These are phyloP conservation scores for Penicillium desertorum DNA, from an alignment of 495 filamentous ascomycete species.

Conservation along the genomic window DNA sequence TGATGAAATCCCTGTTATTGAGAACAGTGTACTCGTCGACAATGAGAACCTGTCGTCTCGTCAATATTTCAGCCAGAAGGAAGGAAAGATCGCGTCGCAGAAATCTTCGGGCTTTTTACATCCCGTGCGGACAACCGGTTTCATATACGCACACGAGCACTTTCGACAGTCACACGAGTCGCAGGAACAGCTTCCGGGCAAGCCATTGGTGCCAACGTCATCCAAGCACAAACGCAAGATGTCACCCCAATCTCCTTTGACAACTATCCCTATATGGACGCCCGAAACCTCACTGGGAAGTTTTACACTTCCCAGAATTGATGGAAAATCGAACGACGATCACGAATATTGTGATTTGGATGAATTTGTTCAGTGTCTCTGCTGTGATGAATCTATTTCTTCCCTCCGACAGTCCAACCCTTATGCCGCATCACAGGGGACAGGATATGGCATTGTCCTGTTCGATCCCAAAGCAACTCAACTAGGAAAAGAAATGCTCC, in stretches of 20 bases:
- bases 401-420: slow-evolving; percentile 28
- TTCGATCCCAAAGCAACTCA: slow-evolving; percentile 16
- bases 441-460: slow-evolving; percentile 26
- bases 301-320: neutral
- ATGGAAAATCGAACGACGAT: neutral
- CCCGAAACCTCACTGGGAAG: slow-evolving; percentile 13
- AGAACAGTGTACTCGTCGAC: slow-evolving; percentile 20
- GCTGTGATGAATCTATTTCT: slow-evolving; percentile 5
- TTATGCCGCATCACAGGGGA: slow-evolving; percentile 14
- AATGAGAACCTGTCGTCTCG: slow-evolving; percentile 32
- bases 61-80: slow-evolving; percentile 12
- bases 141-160: neutral
- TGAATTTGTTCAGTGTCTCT: slow-evolving; percentile 22
- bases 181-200: neutral
- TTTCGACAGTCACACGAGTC: neutral
- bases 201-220: neutral
- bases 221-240: slow-evolving; percentile 4
- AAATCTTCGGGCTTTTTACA: neutral
- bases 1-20: neutral
- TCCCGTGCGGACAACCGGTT: neutral
- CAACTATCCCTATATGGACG: slow-evolving; percentile 29
- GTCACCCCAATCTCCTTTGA: slow-evolving; percentile 23
- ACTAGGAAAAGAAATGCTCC: slow-evolving; percentile 29
- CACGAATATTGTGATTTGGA: slow-evolving; percentile 2
- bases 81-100: neutral